Base-by-base conservation (phyloP, 2,329 filamentous ascomycete genomes). In the Claviceps sp. region DNA sequence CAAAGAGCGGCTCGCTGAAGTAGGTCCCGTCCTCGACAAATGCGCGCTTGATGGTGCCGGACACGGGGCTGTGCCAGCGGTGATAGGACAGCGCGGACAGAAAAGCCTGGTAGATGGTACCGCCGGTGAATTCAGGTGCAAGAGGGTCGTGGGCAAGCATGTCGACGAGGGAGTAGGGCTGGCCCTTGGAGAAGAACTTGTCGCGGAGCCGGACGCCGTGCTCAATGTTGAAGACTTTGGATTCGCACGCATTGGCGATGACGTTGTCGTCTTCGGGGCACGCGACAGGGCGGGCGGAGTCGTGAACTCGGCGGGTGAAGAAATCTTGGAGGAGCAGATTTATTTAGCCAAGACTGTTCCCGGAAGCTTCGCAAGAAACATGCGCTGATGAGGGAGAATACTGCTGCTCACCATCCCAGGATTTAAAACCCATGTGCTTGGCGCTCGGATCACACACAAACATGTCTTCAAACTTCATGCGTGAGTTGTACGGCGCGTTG, bases 21-120 rank as follows among this genome's bases (percentile, higher is more conserved):
- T 86, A 88, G 0, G 82, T 84, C 1, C 84, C 84, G 22, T 80
- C 74, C 4, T 77, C 62, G 0, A 82, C 71, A 52, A 76, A 80
- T 0, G 76, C 75, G 50, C 78, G 77, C 45, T 71, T 68, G 16
- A 87, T 66, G 5, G 63, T 80, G 0, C 84, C 84, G 5, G 70
- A 75, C 0, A 87, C 75, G n/a, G 84, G 84, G 0, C 78, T 64
- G 65, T 87, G 82, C 84, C 84, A 87, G 26, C 83, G 75, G 64
- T 87, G 84, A 62, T 88, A 87, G 44, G 77, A 82, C 50, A 85
- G 66, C 0, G 81, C 78, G 7, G 75, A 81, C 3, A 88, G 67
- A 60, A 85, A 87, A 0, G 82, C 83, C 60, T 88, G 83, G 63
- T 86, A 87, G 29, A 87, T 69, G 0, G 80, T 85, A 1, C 79